These are phyloP conservation scores for Mrakia frigida DNA, from an alignment of 768 basidiomycete species.

Conservation along the genomic window DNA sequence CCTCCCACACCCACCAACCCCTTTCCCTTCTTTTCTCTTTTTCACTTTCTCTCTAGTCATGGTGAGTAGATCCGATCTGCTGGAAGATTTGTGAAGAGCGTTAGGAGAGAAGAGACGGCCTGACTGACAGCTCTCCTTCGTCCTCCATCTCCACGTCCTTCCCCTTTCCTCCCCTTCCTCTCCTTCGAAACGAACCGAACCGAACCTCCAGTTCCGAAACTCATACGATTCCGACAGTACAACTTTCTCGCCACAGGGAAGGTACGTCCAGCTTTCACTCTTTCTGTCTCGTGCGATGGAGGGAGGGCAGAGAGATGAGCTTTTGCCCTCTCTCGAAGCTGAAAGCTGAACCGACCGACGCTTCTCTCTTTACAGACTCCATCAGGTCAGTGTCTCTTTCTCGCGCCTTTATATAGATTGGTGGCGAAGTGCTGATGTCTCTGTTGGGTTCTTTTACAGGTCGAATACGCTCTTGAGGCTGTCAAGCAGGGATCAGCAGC, in stretches of 20 bases:
- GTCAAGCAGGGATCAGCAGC: constrained; percentile 99
- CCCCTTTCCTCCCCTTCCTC: not conserved
- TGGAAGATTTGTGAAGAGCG: not conserved
- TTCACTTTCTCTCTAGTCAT: not conserved
- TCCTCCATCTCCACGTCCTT: constrained; percentile 13
- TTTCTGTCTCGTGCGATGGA: not conserved
- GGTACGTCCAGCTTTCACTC: constrained; percentile 50
- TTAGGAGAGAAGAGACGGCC: not conserved
- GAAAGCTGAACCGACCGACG: constrained; percentile 2
- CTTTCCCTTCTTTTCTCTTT: not conserved
- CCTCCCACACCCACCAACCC: too few species aligned
- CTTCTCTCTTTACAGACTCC: constrained; percentile 54
- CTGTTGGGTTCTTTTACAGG: constrained; percentile 53
- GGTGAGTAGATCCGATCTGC: constrained; percentile 1
- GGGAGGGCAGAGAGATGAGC: not conserved
- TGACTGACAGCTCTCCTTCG: not conserved
- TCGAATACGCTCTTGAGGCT: constrained; percentile 97
- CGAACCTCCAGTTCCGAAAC: constrained; percentile 60
- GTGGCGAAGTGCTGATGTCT: not conserved
- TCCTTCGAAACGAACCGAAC: not conserved
- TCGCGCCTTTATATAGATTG: not conserved
- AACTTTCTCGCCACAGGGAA: constrained; percentile 39
- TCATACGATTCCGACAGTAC: constrained; percentile 99
- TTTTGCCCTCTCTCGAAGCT: too few species aligned
- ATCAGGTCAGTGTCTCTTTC: constrained; percentile 45